A percentile compares a stretch with the other conserved stretches of the same genome.
These are phyloP conservation scores for Scenedesmus sp. DNA, from an alignment of 163 green algal species.

Conservation along the genomic window DNA sequence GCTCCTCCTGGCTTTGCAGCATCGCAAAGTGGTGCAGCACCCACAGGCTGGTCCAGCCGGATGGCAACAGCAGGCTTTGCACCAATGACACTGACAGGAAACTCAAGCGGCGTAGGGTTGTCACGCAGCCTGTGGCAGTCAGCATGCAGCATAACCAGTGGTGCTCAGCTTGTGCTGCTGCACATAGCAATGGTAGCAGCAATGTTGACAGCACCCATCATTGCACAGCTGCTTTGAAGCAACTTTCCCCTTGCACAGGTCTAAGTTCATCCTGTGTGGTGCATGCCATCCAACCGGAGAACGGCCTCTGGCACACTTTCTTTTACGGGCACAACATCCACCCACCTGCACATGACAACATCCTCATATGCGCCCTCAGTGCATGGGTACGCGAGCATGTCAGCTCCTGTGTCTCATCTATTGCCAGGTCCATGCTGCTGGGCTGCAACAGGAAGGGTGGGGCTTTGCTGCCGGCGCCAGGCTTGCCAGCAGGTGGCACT, in stretches of 20 bases:
- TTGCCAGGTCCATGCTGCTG: slow-evolving; percentile 65
- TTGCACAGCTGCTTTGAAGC: background rate
- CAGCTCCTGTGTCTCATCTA: slow-evolving; percentile 83
- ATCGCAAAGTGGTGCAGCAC: background rate
- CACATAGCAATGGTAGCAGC: background rate
- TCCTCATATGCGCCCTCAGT: slow-evolving; percentile 70
- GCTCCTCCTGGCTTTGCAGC: slow-evolving; percentile 9
- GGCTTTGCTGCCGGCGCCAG: slow-evolving; percentile 10
- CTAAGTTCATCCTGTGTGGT: too few relatives aligned
- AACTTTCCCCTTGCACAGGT: too few relatives aligned
- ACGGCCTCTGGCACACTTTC: background rate
- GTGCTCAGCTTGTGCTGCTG: background rate
- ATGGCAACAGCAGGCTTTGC: slow-evolving; percentile 71
- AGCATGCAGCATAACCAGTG: background rate
- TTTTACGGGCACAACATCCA: background rate
- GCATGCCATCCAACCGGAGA: too few relatives aligned
- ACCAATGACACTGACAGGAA: slow-evolving; percentile 77
- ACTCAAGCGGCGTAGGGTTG: slow-evolving; percentile 81
- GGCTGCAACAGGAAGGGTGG: slow-evolving; percentile 68
- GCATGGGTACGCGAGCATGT: slow-evolving; percentile 71
- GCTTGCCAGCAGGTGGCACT: slow-evolving; percentile 27
- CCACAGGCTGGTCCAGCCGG: slow-evolving; percentile 59
- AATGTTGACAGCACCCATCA: background rate
- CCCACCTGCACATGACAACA: slow-evolving; percentile 73
- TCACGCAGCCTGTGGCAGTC: slow-evolving; percentile 65